Evolutionary conservation across 2,329 filamentous ascomycete genomes (phyloP), one percentile per base, ranked within the genome.

Genomic region (Ceratocystis alfenasii): DNA sequence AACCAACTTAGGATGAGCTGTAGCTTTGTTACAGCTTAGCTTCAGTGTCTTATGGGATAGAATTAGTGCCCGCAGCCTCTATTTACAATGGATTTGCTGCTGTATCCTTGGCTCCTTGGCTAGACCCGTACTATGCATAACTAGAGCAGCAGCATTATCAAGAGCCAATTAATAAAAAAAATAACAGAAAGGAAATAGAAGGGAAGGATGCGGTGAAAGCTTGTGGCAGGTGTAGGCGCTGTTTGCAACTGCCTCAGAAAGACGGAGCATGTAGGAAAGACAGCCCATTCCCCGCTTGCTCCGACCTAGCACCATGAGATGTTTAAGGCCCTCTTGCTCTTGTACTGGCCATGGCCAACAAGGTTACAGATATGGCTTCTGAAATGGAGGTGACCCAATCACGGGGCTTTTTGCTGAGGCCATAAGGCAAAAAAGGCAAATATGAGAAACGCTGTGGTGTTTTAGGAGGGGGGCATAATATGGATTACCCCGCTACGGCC

Each of bases 1-100:
- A 67, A 33, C 65, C 62, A 61, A 33, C 20, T 67, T 64, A 20
- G 62, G 65, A 67, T 41, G 50, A 44, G 41, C 25, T 22, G 36
- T 46, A 48, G 41, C 44, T 17, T 17, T 12, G n/a, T 12, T n/a
- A 12, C 25, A 41, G 30, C 1, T 48, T 48, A 30, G 36, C 36
- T 28, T 41, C 5, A 41, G 17, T 22, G n/a, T 10, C 12, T 22
- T 33, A 7, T 10, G 20, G 17, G 8, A 12, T 36, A 36, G 10
- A 10, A 36, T 36, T 36, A 12, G 33, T 36, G 10, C 3, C 33
- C 3, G 3, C 10, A 12, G 33, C 8, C 33, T 36, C 33, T 36
- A 36, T 36, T 36, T 12, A 36, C 33, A 36, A 36, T 3, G 33
- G 7, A 36, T 12, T 36, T 36, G 7, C 33, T 36, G 33, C 33